Conservation (phyloP, 805 yeast species). For the Trichomonascus vanleenenianus region DNA sequence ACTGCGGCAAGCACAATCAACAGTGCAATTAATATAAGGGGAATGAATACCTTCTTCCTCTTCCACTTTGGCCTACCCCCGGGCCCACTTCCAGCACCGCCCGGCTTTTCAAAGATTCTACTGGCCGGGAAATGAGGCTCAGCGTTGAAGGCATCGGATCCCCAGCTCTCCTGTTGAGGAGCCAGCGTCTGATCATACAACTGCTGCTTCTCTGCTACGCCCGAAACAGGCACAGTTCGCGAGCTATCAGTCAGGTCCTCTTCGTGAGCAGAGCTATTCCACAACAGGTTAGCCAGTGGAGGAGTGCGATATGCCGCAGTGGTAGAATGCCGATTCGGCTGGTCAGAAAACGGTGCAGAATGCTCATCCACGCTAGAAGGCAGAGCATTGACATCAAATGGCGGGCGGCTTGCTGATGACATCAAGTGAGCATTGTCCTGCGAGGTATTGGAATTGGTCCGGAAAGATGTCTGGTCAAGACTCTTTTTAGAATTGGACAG, state of each 20-base stretch:
- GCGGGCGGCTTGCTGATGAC: no score
- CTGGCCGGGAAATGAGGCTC: not conserved
- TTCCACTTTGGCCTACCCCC: not conserved
- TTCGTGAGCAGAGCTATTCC: not conserved
- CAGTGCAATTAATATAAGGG: slow-evolving; percentile 5
- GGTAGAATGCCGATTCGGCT: not conserved
- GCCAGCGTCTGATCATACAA: no score
- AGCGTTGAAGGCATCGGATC: no score
- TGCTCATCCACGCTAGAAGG: no score
- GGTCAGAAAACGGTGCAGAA: no score
- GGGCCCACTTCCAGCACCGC: not conserved
- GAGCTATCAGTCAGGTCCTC: no score
- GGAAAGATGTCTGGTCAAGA: not conserved
- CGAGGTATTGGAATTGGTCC: no score
- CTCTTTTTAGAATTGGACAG: not conserved
- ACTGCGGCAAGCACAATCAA: slow-evolving; percentile 22
- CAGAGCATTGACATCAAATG: no score
- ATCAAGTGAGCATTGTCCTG: no score
- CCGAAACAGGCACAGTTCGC: no score
- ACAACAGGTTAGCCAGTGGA: not conserved
- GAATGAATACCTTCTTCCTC: slow-evolving; percentile 3
- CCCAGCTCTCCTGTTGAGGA: no score
- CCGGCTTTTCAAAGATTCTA: not conserved
- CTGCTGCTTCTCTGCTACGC: no score
- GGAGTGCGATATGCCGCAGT: not conserved